A percentile compares a stretch with the other conserved stretches of the same genome.
These are phyloP conservation scores for Cercospora sojina DNA, from an alignment of 2,329 filamentous ascomycete species.

Conservation along the genomic window DNA sequence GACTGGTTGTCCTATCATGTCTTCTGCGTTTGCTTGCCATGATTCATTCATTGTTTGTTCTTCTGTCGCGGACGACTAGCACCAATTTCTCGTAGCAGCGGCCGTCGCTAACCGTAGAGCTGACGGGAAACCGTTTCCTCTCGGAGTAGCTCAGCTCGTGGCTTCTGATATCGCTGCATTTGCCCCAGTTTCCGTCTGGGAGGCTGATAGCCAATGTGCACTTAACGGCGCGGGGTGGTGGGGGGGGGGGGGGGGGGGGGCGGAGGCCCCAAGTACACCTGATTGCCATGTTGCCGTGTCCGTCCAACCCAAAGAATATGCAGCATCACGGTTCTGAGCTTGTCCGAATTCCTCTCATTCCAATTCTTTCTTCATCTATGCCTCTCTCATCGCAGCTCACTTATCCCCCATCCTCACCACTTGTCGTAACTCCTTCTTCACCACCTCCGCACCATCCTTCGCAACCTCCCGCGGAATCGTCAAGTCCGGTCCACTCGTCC, in stretches of 20 bases:
- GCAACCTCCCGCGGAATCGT: constrained; percentile 45
- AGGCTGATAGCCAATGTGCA: too few relatives aligned
- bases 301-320: neutral
- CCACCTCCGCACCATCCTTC: constrained; percentile 52
- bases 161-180: neutral
- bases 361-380: neutral
- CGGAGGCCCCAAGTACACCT: neutral
- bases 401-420: constrained; percentile 28
- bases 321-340: neutral
- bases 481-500: constrained; percentile 26
- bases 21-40: neutral
- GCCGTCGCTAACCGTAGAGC: neutral
- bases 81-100: neutral
- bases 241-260: too few relatives aligned
- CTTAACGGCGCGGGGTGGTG: too few relatives aligned
- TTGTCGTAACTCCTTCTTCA: constrained; percentile 49
- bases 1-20: neutral
- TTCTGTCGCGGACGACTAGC: neutral
- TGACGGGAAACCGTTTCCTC: neutral
- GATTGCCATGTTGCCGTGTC: neutral
- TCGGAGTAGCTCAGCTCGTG: neutral
- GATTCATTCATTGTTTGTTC: neutral
- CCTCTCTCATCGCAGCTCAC: constrained; percentile 1
- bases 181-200: neutral
- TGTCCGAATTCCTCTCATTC: neutral